These are phyloP conservation scores for Rhizopogon sp. DNA, from an alignment of 768 basidiomycete genomes.

Conservation along the genomic window DNA sequence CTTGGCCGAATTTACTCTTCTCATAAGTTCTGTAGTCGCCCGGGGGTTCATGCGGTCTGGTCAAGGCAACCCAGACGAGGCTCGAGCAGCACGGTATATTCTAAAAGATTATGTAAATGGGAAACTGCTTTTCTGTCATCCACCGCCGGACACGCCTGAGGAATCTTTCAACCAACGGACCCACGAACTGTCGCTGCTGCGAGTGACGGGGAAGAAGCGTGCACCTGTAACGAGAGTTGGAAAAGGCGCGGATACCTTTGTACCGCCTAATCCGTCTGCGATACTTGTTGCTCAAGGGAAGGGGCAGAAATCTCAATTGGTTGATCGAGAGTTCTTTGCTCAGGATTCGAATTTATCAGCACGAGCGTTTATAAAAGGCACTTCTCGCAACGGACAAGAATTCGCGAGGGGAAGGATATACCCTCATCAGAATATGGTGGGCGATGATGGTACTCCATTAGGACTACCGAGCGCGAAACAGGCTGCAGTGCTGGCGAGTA, in stretches of 20 bases:
- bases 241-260: constrained; percentile 80
- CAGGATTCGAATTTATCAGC: constrained; percentile 44
- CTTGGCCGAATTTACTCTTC: constrained; percentile 5
- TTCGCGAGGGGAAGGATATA: constrained; percentile 64
- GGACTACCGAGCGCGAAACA: constrained; percentile 36
- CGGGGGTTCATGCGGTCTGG: constrained; percentile 90
- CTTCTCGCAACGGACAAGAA: constrained; percentile 47
- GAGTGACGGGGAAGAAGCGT: constrained; percentile 73
- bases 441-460: constrained; percentile 72
- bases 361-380: constrained; percentile 62
- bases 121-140: constrained; percentile 85
- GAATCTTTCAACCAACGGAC: constrained; percentile 73
- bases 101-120: constrained; percentile 98
- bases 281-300: constrained; percentile 27
- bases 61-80: constrained; percentile 96
- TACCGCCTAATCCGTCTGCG: constrained; percentile 36
- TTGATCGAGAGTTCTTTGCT: constrained; percentile 85
- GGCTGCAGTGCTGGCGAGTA: constrained; percentile 36
- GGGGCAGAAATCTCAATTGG: constrained; percentile 50
- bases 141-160: constrained; percentile 68
- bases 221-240: constrained; percentile 85
- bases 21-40: constrained; percentile 56
- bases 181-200: constrained; percentile 52
- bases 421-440: constrained; percentile 81
- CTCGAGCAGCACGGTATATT: constrained; percentile 85